Evolutionary conservation across 345 rosid genomes (phyloP), one percentile per base, ranked within the genome.

Genomic region (Dimocarpus longan): DNA sequence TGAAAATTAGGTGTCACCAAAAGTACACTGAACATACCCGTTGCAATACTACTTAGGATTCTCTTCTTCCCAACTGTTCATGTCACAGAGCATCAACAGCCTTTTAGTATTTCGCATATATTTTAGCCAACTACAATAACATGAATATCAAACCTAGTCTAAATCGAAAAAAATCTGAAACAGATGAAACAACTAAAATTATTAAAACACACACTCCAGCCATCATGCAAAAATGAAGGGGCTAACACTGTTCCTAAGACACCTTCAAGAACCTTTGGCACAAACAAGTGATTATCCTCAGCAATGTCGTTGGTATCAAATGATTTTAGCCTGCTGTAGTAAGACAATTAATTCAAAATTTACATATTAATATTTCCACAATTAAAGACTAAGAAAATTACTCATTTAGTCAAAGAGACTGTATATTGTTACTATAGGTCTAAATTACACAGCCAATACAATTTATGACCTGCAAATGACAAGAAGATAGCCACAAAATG

Each of bases 211-310:
- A 95, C 99, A 88, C 99, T 95, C 99, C 99, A 95, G 68, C 99
- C 99, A 82, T 95, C 99, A 70, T 97, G 98, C 81, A 95, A 84
- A 83, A 95, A 88, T 66, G 98, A 93, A 78, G 99, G 96, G 32
- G 99, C 99, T 79, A 95, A 79, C 39, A 97, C 95, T 42, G 98
- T 95, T 86, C 97, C 99, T 60, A 97, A 95, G 76, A 95, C 93
- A 83, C 97, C 98, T 56, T 73, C 87, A 39, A 98, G 99, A 75
- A 95, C 88, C 88, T 84, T 92, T 19, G 98, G 90, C 76, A 93
- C 86, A 82, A 88, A 69, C 40, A 54, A 64, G 37, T 21, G 84
- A 82, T 83, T 78, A 80, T 84, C 92, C 83, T 88, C 96, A 79
- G 73, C 80, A 70, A 66, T 70, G 71, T 79, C 89, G 82, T 79